Base-by-base conservation (phyloP, 768 basidiomycete genomes). In the Leucocoprinus leucothites region DNA sequence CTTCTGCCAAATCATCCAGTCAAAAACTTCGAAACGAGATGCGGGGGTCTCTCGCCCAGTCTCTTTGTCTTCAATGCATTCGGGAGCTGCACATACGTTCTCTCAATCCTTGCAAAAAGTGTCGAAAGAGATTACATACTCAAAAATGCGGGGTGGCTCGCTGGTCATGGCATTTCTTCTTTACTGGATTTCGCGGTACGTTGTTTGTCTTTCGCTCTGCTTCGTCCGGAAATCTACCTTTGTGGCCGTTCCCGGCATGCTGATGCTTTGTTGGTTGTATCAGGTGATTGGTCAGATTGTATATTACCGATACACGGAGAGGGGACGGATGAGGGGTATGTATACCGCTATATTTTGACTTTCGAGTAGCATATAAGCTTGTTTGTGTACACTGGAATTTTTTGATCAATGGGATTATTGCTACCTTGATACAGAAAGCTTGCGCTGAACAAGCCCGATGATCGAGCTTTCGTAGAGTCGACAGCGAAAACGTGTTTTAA, bases 11-110 rank as follows among this genome's bases (percentile, higher is more conserved):
- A 14, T 8, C 34, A 38, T n/a, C 43, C 56, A 95, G 92, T 79
- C 16, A 93, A 94, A 75, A 96, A 96, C 68, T 66, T 82, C 59
- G 78, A 86, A 63, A 98, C 96, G 7, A 84, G 86, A 65, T 98
- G 96, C 69, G 86, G 89, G 63, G 96, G 97, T 11, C 79, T 98
- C 45, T 90, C 91, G 9, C 86, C 92, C 18, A 90, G 88, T 18
- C 79, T 99, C 60, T 99, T 98, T 71, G 79, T 94, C 69, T 98
- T 98, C 69, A 82, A 91, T 16, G 91, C 96, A 57, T 77, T 87
- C 53, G 95, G 95, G 40, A 97, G 93, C 67, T 68, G 76, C 43
- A 89, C 91, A 28, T 95, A 92, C 69, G 80, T 84, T 11, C 67
- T 85, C 58, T 94, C 92, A 21, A 98, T 98, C 63, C 78, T 90